phyloP scores from a whole-genome alignment of 805 yeast species.

The Candida koratica region DNA sequence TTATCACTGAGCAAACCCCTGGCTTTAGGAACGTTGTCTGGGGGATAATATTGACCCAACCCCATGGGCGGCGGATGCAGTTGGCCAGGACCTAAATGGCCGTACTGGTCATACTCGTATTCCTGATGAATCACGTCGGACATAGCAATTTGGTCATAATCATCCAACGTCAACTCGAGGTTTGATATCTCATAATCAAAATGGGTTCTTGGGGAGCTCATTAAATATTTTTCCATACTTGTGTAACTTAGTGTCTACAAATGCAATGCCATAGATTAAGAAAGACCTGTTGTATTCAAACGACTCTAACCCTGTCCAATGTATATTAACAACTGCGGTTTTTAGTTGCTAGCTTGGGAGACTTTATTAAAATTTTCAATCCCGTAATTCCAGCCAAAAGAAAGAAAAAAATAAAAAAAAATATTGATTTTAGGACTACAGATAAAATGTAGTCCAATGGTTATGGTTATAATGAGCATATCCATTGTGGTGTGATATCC shows the following conservation, averaged over 20 bases:
- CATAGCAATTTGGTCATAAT: conserved; percentile 11
- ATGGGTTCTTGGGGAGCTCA: conserved; percentile 16
- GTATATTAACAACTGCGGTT: too few species aligned
- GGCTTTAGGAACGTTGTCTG: conserved; percentile 5
- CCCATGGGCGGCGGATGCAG: neutral
- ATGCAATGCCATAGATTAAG: too few species aligned
- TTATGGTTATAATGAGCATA: too few species aligned
- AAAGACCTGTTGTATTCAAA: too few species aligned
- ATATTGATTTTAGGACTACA: conserved; percentile 6
- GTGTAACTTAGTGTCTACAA: too few species aligned
- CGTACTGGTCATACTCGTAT: conserved; percentile 1
- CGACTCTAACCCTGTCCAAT: neutral
- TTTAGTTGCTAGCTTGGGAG: too few species aligned
- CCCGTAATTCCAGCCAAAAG: conserved; percentile 7
- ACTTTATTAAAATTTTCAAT: conserved; percentile 4
- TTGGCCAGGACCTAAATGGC: neutral
- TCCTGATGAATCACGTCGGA: conserved; percentile 8
- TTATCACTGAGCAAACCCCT: conserved; percentile 11
- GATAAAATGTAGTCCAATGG: too few species aligned
- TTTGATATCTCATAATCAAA: conserved; percentile 13
- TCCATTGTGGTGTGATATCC: too few species aligned
- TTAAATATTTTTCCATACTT: conserved; percentile 15
- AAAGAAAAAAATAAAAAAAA: conserved; percentile 6
- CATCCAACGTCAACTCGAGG: conserved; percentile 9
- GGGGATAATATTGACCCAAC: conserved; percentile 3